Conservation (phyloP, 257 asterid genomes). For the Voacanga thouarsii region DNA sequence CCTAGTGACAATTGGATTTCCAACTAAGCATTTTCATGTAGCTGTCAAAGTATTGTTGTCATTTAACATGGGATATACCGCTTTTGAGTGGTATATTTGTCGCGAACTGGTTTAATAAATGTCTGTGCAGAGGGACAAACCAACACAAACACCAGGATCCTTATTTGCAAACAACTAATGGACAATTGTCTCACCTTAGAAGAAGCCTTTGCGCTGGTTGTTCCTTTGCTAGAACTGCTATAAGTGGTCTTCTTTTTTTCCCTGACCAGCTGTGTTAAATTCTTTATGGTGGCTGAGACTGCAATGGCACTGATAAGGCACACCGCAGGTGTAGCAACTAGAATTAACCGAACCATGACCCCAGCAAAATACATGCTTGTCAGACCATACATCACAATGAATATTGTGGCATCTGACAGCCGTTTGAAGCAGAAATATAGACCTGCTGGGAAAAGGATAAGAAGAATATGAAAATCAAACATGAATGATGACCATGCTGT, state of each 20-base stretch:
- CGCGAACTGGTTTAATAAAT: background rate
- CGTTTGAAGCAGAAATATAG: conserved; percentile 99
- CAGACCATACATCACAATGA: conserved; percentile 95
- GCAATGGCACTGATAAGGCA: conserved; percentile 98
- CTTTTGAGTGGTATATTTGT: background rate
- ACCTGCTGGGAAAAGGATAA: conserved; percentile 94
- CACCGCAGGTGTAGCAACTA: conserved; percentile 97
- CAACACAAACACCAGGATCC: background rate
- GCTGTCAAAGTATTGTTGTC: background rate
- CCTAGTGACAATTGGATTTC: background rate
- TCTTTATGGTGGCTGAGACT: conserved; percentile 92
- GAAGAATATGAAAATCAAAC: conserved; percentile 91
- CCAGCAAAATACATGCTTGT: conserved; percentile 99
- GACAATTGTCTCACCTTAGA: conserved; percentile 55
- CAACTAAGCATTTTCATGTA: background rate
- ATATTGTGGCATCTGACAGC: conserved; percentile 89
- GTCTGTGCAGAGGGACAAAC: background rate
- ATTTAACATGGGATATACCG: too few relatives aligned
- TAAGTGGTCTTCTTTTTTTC: conserved; percentile 56
- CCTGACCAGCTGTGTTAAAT: conserved; percentile 80
- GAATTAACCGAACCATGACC: conserved; percentile 97
- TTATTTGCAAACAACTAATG: conserved; percentile 6
- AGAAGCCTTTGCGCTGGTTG: conserved; percentile 61
- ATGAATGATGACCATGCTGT: conserved; percentile 99
- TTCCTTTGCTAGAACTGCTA: conserved; percentile 65